These are phyloP conservation scores for Penicillium italicum DNA, from an alignment of 2,329 filamentous ascomycete genomes.

Conservation along the genomic window DNA sequence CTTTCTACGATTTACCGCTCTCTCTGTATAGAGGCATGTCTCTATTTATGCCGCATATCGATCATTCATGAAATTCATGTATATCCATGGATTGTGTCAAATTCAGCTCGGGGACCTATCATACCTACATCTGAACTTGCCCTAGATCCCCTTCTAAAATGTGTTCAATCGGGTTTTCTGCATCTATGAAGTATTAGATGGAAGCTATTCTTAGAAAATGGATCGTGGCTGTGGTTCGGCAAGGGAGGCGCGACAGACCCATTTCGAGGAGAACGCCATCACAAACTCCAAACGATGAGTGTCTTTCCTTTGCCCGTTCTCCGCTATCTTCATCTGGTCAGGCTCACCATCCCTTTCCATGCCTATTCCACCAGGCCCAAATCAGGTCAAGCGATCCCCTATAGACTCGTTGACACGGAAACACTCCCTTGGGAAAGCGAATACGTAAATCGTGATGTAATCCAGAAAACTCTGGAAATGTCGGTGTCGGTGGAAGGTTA, in stretches of 20 bases:
- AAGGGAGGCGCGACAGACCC: background rate
- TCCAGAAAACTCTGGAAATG: background rate
- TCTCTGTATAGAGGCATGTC: no score
- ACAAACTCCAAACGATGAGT: background rate
- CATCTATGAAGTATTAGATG: background rate
- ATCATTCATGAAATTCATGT: no score
- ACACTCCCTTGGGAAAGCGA: background rate
- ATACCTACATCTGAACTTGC: no score
- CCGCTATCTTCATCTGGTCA: background rate
- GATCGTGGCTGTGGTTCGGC: background rate
- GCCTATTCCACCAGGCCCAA: background rate
- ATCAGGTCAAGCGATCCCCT: background rate
- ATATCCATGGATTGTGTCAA: no score
- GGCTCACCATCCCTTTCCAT: background rate
- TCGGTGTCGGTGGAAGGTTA: background rate
- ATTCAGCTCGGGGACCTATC: no score
- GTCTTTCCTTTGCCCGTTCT: background rate
- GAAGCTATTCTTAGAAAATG: background rate
- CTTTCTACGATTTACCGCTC: no score
- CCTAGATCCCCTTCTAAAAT: no score
- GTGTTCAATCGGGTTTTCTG: background rate
- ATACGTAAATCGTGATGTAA: background rate
- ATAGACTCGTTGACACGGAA: background rate
- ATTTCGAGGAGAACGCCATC: background rate
- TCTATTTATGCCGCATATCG: no score